A percentile compares a stretch with the other conserved stretches of the same genome.
These are phyloP conservation scores for Purpureocillium lavendulum DNA, from an alignment of 2,329 filamentous ascomycete genomes.

Conservation along the genomic window DNA sequence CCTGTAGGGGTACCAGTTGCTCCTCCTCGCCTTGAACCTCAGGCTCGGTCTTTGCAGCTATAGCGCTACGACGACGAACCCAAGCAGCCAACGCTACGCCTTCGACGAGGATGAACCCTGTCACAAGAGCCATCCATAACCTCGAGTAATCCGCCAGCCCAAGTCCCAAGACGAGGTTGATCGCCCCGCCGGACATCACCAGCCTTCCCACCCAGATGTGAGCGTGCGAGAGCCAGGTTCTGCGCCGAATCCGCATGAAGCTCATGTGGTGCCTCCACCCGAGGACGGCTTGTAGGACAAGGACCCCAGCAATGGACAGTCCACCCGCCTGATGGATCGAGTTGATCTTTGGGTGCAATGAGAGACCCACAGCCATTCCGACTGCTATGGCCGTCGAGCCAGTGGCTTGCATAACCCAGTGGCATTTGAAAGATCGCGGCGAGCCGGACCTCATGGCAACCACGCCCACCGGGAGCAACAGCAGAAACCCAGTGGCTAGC, in stretches of 20 bases:
- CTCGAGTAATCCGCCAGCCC: conserved; percentile 1
- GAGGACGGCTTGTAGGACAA: conserved; percentile 6
- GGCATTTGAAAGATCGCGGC: conserved; percentile 8
- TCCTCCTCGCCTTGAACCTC: background rate
- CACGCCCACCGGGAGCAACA: conserved; percentile 10
- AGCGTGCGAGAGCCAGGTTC: conserved; percentile 10
- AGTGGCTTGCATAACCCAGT: conserved; percentile 10
- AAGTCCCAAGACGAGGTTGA: conserved; percentile 3
- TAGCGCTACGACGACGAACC: background rate
- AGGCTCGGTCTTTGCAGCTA: background rate
- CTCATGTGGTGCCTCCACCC: conserved; percentile 12
- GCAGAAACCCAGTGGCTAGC: conserved; percentile 9
- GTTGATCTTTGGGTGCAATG: conserved; percentile 2
- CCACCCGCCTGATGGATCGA: conserved; percentile 10
- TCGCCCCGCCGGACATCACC: conserved; percentile 6
- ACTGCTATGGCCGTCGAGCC: conserved; percentile 3
- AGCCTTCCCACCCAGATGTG: conserved; percentile 9
- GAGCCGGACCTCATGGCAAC: conserved; percentile 9
- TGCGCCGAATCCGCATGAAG: conserved; percentile 10
- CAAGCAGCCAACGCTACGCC: background rate
- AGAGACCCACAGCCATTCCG: conserved; percentile 3
- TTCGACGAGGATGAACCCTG: background rate
- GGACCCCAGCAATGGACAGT: conserved; percentile 3
- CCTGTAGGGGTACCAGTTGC: background rate
- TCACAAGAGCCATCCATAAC: background rate